Conservation (phyloP, 441 rosid species). For the Erodium chrysanthum region DNA sequence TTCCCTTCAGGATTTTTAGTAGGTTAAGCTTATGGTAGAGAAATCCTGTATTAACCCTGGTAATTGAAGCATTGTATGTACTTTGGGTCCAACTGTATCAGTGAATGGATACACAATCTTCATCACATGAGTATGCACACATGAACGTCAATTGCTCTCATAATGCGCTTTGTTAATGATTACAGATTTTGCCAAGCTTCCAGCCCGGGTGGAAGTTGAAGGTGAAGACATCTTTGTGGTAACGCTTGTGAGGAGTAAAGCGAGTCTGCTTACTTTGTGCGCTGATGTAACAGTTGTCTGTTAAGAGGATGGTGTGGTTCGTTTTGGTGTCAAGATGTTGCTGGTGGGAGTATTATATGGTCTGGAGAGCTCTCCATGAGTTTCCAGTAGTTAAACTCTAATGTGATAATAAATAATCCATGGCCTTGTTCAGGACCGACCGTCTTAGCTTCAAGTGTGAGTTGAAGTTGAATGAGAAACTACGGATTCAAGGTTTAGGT, state of each 20-base stretch:
- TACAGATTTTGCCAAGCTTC: constrained; percentile 2
- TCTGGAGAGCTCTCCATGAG: not conserved
- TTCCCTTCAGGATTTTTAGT: too few relatives aligned
- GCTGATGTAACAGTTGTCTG: not conserved
- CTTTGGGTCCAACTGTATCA: too few relatives aligned
- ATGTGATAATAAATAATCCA: not conserved
- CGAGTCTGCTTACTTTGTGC: not conserved
- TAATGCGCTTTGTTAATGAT: not conserved
- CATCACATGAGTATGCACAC: too few relatives aligned
- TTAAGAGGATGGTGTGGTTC: not conserved
- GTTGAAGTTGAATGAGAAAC: too few relatives aligned
- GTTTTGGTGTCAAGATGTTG: too few relatives aligned
- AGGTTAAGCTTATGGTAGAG: too few relatives aligned
- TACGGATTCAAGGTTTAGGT: too few relatives aligned
- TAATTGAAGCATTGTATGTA: too few relatives aligned
- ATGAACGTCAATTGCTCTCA: not conserved
- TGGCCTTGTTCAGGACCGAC: not conserved
- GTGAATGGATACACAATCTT: too few relatives aligned
- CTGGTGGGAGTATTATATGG: not conserved
- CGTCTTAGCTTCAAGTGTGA: not conserved
- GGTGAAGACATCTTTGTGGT: not conserved
- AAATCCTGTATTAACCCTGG: too few relatives aligned
- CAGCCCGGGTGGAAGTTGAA: not conserved
- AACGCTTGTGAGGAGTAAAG: not conserved
- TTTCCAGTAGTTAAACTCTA: not conserved